Conservation (phyloP, 805 yeast genomes). For the Kluyveromyces starmeri region DNA sequence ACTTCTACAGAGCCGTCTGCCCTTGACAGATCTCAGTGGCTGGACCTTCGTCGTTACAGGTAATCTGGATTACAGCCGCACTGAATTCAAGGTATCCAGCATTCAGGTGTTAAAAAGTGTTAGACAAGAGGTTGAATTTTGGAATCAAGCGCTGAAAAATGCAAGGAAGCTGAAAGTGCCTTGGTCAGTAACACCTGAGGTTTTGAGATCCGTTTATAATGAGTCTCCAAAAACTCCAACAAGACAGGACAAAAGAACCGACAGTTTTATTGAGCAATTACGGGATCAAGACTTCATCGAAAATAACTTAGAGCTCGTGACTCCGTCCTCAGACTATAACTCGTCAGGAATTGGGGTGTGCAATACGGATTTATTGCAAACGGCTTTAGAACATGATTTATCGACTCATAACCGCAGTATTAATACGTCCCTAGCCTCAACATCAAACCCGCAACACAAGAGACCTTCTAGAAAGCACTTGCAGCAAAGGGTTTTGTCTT, state of each 20-base stretch:
- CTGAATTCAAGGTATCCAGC: constrained; percentile 28
- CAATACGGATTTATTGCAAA: neutral
- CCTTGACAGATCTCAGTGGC: constrained; percentile 17
- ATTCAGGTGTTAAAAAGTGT: constrained; percentile 20
- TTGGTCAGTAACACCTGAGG: constrained; percentile 26
- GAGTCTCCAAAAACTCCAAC: neutral
- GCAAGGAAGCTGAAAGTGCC: constrained; percentile 24
- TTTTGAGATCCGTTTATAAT: constrained; percentile 9
- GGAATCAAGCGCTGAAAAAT: constrained; percentile 25
- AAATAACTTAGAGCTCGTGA: constrained; percentile 13
- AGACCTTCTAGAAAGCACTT: too few relatives aligned
- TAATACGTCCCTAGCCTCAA: too few relatives aligned
- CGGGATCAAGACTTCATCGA: constrained; percentile 13
- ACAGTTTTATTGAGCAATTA: constrained; percentile 15
- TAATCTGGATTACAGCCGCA: constrained; percentile 8
- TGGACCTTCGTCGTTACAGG: constrained; percentile 27
- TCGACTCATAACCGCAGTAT: too few relatives aligned
- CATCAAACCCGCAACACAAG: too few relatives aligned
- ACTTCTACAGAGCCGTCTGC: constrained; percentile 18
- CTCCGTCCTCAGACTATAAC: constrained; percentile 10
- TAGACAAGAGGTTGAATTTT: constrained; percentile 29
- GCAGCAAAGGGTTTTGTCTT: too few relatives aligned
- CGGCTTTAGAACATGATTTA: neutral
- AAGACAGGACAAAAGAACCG: constrained; percentile 2
- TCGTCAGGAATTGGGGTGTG: neutral